phyloP scores from a whole-genome alignment of 345 rosid genomes.

The Syzygium jambos region DNA sequence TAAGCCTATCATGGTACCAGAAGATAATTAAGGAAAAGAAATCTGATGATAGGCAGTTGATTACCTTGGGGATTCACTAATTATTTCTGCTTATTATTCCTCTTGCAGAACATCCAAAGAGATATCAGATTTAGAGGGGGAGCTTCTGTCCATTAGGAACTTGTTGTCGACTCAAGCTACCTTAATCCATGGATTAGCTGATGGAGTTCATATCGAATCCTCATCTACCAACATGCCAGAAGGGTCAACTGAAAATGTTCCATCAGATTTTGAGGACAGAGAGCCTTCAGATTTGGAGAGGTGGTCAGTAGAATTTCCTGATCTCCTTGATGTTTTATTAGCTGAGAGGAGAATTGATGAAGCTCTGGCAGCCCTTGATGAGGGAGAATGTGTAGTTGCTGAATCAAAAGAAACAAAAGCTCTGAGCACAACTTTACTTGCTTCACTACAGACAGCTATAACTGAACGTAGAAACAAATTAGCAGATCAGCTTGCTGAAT shows the following conservation, averaged over 20 bases:
- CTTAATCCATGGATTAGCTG: constrained; percentile 82
- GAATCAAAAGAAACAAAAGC: constrained; percentile 53
- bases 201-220: constrained; percentile 73
- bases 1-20: background rate
- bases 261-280: constrained; percentile 31
- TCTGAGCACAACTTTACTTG: constrained; percentile 39
- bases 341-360: constrained; percentile 97
- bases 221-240: constrained; percentile 33
- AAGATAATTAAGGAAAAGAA: background rate
- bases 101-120: constrained; percentile 84
- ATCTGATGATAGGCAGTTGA: background rate
- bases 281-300: constrained; percentile 76
- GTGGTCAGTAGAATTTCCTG: constrained; percentile 86
- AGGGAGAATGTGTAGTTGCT: constrained; percentile 60
- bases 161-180: constrained; percentile 92
- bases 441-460: constrained; percentile 48
- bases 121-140: constrained; percentile 98
- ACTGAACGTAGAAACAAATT: constrained; percentile 69
- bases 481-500: constrained; percentile 95
- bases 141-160: constrained; percentile 85
- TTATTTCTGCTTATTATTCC: background rate
- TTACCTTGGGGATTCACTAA: background rate
- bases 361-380: constrained; percentile 84
- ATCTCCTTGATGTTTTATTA: constrained; percentile 80
- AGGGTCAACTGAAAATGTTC: constrained; percentile 26